Evolutionary conservation across 495 filamentous ascomycete genomes (phyloP).

Genomic region (Aspergillus nanangensis): DNA sequence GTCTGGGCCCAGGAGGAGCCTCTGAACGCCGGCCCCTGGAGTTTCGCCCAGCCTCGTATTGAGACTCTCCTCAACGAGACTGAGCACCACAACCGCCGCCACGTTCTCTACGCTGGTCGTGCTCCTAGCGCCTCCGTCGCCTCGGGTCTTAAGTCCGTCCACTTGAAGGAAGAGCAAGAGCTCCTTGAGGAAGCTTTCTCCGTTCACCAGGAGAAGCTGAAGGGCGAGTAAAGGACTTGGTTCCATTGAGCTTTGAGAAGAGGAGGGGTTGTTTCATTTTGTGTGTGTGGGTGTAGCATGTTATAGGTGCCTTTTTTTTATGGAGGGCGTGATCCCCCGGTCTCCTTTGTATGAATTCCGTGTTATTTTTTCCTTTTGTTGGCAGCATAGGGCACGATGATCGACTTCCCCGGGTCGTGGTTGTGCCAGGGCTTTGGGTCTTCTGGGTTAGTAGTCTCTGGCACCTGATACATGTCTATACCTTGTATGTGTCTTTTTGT

Average conservation of each 20-base stretch:
- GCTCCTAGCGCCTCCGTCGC: conserved; percentile 87
- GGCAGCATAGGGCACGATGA: conserved; percentile 13
- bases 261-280: neutral
- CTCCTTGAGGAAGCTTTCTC: conserved; percentile 72
- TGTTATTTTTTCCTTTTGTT: conserved; percentile 30
- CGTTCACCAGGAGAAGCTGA: conserved; percentile 54
- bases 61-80: conserved; percentile 94
- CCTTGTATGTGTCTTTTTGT: conserved; percentile 17
- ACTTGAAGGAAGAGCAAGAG: conserved; percentile 92
- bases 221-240: conserved; percentile 43
- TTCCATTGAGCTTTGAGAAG: no score
- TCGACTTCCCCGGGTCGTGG: conserved; percentile 27
- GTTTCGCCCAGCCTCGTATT: conserved; percentile 89
- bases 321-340: conserved; percentile 22
- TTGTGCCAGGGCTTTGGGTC: conserved; percentile 20
- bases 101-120: conserved; percentile 95
- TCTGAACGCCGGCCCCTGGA: conserved; percentile 93
- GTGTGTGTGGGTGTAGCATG: conserved; percentile 12
- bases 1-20: conserved; percentile 98
- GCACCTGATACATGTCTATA: conserved; percentile 14
- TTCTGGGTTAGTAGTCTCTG: conserved; percentile 9
- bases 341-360: conserved; percentile 20
- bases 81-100: conserved; percentile 82
- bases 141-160: conserved; percentile 82
- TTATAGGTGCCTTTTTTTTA: conserved; percentile 26